Evolutionary conservation across 2,329 filamentous ascomycete species (phyloP).

Genomic region (Thelonectria blattea): DNA sequence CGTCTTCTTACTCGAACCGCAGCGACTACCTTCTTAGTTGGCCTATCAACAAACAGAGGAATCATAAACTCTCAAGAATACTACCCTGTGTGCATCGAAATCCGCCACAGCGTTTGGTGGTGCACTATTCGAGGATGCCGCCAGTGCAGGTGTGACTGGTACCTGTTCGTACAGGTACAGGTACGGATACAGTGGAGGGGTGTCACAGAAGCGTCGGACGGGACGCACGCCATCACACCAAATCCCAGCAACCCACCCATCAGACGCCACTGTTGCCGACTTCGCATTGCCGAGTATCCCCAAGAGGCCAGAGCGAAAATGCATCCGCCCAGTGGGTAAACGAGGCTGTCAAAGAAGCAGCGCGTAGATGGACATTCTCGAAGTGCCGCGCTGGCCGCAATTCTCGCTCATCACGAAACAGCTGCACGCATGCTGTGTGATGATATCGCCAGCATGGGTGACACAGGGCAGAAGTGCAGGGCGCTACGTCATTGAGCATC

Average conservation of each 20-base stretch:
- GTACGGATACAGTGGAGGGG: no score
- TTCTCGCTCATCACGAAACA: not conserved
- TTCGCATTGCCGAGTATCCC: no score
- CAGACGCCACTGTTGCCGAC: no score
- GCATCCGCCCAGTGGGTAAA: not conserved
- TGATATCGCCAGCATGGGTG: constrained; percentile 3
- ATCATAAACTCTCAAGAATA: not conserved
- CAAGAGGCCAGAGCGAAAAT: not conserved
- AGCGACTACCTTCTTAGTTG: not conserved
- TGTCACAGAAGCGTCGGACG: no score
- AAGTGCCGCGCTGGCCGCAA: not conserved
- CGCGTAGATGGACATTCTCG: not conserved
- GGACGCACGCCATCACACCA: not conserved
- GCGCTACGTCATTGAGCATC: constrained; percentile 37
- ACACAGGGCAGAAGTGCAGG: constrained; percentile 4
- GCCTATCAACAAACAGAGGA: not conserved
- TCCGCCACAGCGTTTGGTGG: not conserved
- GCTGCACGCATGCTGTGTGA: constrained; percentile 1
- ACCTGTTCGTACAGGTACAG: no score
- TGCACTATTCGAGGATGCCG: no score
- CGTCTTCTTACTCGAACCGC: not conserved
- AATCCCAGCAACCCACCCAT: not conserved
- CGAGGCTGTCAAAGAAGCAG: not conserved
- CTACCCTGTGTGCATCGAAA: not conserved
- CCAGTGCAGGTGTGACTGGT: no score